These are phyloP conservation scores for Glycyrrhiza uralensis DNA, from an alignment of 306 rosid genomes.

Conservation along the genomic window DNA sequence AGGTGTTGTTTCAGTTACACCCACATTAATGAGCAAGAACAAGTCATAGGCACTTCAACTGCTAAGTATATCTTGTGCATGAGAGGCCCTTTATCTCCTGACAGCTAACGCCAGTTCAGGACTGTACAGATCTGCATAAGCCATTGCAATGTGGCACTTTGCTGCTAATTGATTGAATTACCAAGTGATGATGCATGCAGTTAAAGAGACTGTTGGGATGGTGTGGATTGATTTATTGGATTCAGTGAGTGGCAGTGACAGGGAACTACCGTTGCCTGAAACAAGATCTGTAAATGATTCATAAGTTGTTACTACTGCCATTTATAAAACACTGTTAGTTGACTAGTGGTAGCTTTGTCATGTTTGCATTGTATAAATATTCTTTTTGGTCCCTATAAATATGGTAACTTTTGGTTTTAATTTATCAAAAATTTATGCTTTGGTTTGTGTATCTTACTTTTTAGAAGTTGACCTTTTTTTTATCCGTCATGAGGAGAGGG, in stretches of 20 bases:
- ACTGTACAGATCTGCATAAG: background rate
- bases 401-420: no score
- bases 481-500: no score
- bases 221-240: background rate
- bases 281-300: background rate
- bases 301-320: background rate
- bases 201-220: background rate
- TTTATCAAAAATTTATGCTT: no score
- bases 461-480: no score
- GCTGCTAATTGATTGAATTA: background rate
- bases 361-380: no score
- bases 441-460: no score
- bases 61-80: background rate
- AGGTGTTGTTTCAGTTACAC: conserved; percentile 71
- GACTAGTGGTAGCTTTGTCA: background rate
- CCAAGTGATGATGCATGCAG: background rate
- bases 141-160: background rate
- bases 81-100: background rate
- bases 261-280: background rate
- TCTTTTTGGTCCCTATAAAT: no score
- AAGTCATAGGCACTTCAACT: conserved; percentile 39
- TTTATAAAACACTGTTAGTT: no score
- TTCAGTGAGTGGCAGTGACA: background rate
- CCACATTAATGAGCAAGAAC: conserved; percentile 64
- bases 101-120: background rate